Conservation (phyloP, 1,284 basidiomycete species). For the Ceratobasidium sp. region DNA sequence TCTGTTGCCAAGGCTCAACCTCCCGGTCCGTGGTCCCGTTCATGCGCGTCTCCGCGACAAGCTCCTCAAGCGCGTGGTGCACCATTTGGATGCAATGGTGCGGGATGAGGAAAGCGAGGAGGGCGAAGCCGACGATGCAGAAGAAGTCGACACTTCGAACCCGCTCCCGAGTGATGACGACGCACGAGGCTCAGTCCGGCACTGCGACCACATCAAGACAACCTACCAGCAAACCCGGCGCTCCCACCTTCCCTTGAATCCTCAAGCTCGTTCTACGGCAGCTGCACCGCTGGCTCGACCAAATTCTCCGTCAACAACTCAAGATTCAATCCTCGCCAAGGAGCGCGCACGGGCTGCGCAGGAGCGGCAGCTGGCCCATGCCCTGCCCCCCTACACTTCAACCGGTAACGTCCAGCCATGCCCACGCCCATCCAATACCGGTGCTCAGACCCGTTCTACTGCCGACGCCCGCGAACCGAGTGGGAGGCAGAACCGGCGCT, state of each 20-base stretch:
- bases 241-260: background rate
- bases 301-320: background rate
- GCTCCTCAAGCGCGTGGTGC: background rate
- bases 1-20: background rate
- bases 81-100: background rate
- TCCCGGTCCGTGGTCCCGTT: background rate
- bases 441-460: background rate
- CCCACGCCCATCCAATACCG: background rate
- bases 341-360: background rate
- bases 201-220: background rate
- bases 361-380: background rate
- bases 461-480: background rate
- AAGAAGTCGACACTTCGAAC: background rate
- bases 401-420: background rate
- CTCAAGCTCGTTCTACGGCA: background rate
- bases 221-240: conserved; percentile 1
- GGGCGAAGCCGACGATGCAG: background rate
- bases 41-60: conserved; percentile 7
- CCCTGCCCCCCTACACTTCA: background rate
- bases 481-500: background rate
- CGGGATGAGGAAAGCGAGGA: background rate
- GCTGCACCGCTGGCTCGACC: background rate
- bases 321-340: background rate
- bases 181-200: background rate
- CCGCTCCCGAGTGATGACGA: background rate